Evolutionary conservation across 768 basidiomycete genomes (phyloP).

Genomic region (Asterophora parasitica): DNA sequence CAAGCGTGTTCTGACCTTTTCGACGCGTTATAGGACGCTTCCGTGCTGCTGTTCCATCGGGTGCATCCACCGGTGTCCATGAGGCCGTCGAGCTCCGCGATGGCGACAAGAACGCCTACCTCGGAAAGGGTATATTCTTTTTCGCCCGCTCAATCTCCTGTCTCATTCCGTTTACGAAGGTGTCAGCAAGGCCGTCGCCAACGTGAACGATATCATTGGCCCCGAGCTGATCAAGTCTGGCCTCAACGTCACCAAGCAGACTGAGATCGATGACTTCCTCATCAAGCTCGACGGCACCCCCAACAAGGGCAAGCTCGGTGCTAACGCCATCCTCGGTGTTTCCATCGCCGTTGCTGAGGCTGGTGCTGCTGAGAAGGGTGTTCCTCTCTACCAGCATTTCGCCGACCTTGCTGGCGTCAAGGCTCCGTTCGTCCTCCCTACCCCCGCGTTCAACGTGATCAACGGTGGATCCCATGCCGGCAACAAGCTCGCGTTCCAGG

Average conservation of each 20-base stretch:
- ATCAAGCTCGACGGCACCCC: slow-evolving; percentile 96
- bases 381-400: slow-evolving; percentile 95
- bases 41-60: slow-evolving; percentile 94
- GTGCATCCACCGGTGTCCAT: slow-evolving; percentile 96
- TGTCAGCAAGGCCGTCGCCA: slow-evolving; percentile 88
- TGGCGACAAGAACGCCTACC: slow-evolving; percentile 86
- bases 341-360: slow-evolving; percentile 94
- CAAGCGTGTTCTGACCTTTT: slow-evolving; percentile 2
- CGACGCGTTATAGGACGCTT: slow-evolving; percentile 61
- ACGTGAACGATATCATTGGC: slow-evolving; percentile 90
- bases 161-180: slow-evolving; percentile 41
- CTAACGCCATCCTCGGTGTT: slow-evolving; percentile 98
- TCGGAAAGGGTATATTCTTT: slow-evolving; percentile 80
- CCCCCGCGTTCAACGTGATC: slow-evolving; percentile 97
- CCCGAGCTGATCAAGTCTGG: slow-evolving; percentile 82
- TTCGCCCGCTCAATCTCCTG: slow-evolving; percentile 6
- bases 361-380: slow-evolving; percentile 89
- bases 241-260: slow-evolving; percentile 84
- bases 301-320: slow-evolving; percentile 99
- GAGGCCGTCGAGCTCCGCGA: slow-evolving; percentile 99
- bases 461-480: slow-evolving; percentile 99
- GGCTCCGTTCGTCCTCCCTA: slow-evolving; percentile 87
- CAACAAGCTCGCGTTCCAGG: slow-evolving; percentile 99
- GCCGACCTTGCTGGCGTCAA: slow-evolving; percentile 95
- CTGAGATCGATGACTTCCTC: slow-evolving; percentile 95